These are phyloP conservation scores for Pseudogymnoascus sp. DNA, from an alignment of 2,329 filamentous ascomycete species.

Conservation along the genomic window DNA sequence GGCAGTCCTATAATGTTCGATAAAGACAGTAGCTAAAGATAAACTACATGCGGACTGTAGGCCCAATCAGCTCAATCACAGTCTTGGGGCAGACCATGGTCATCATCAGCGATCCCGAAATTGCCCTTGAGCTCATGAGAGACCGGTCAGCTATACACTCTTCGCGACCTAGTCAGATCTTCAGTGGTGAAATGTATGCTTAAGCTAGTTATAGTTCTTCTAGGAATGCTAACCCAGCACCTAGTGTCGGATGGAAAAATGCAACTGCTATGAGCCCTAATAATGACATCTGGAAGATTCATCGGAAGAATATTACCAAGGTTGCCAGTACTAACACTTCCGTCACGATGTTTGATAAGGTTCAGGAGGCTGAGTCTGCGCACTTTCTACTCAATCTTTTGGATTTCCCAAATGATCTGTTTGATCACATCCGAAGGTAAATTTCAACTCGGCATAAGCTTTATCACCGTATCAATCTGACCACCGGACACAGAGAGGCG, in stretches of 20 bases:
- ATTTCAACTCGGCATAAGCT: slow-evolving; percentile 13
- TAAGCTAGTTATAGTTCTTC: not conserved
- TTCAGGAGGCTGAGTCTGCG: slow-evolving; percentile 37
- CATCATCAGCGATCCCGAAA: slow-evolving; percentile 31
- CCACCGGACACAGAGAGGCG: slow-evolving; percentile 25
- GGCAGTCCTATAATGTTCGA: not conserved
- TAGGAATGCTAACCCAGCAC: not conserved
- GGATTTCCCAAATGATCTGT: slow-evolving; percentile 30
- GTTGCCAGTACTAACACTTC: slow-evolving; percentile 35
- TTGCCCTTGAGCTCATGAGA: slow-evolving; percentile 32
- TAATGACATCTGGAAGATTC: slow-evolving; percentile 29
- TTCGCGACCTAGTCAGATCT: slow-evolving; percentile 27
- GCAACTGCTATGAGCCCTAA: slow-evolving; percentile 29
- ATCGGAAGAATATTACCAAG: slow-evolving; percentile 38
- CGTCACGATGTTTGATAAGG: slow-evolving; percentile 30
- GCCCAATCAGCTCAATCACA: slow-evolving; percentile 31
- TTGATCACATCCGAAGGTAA: slow-evolving; percentile 36
- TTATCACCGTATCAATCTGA: not conserved
- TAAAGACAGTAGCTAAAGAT: slow-evolving; percentile 8
- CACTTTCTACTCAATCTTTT: slow-evolving; percentile 36
- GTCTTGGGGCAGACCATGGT: slow-evolving; percentile 34
- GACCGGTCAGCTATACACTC: slow-evolving; percentile 30
- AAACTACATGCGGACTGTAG: slow-evolving; percentile 1
- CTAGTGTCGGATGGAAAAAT: slow-evolving; percentile 33
- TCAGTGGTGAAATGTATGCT: slow-evolving; percentile 31